A percentile compares a stretch with the other conserved stretches of the same genome.
These are phyloP conservation scores for Candida maesae DNA, from an alignment of 805 yeast genomes.

Conservation along the genomic window DNA sequence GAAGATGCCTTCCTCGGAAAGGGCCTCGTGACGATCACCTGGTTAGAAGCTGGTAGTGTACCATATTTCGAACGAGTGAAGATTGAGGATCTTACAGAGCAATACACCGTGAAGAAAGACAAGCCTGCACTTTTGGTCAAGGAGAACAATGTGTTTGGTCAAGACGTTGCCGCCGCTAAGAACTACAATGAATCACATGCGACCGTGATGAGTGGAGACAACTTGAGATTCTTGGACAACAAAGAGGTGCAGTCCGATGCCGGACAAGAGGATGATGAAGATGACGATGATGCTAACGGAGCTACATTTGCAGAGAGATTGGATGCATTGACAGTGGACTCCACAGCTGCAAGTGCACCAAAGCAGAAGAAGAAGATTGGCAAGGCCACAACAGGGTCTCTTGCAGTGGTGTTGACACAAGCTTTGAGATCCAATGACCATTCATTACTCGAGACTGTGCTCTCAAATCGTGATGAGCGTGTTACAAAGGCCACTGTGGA, in stretches of 20 bases:
- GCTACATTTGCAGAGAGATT: slow-evolving; percentile 54
- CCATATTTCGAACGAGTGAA: slow-evolving; percentile 54
- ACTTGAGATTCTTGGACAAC: slow-evolving; percentile 50
- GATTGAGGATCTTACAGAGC: slow-evolving; percentile 38
- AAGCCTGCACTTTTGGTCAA: slow-evolving; percentile 39
- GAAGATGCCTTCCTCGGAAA: slow-evolving; percentile 29
- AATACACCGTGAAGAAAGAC: slow-evolving; percentile 28
- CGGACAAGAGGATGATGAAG: too few species aligned
- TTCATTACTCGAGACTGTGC: slow-evolving; percentile 78
- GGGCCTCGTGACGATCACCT: slow-evolving; percentile 42
- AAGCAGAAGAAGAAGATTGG: slow-evolving; percentile 38
- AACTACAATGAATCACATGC: slow-evolving; percentile 60
- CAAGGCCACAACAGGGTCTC: slow-evolving; percentile 66
- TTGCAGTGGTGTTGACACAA: slow-evolving; percentile 81
- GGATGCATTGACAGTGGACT: slow-evolving; percentile 31
- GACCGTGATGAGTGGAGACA: slow-evolving; percentile 59
- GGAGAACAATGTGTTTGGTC: slow-evolving; percentile 38
- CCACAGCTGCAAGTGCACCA: slow-evolving; percentile 14
- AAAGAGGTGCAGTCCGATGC: slow-evolving; percentile 35
- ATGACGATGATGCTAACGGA: slow-evolving; percentile 36
- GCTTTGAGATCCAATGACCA: slow-evolving; percentile 86
- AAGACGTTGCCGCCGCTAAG: slow-evolving; percentile 49
- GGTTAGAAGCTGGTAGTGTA: slow-evolving; percentile 59
- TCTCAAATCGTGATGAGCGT: slow-evolving; percentile 48
- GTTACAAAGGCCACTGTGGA: slow-evolving; percentile 53